Evolutionary conservation across 2,329 filamentous ascomycete genomes (phyloP), one percentile per base, ranked within the genome.

Genomic region (Akanthomyces dipterigenus): DNA sequence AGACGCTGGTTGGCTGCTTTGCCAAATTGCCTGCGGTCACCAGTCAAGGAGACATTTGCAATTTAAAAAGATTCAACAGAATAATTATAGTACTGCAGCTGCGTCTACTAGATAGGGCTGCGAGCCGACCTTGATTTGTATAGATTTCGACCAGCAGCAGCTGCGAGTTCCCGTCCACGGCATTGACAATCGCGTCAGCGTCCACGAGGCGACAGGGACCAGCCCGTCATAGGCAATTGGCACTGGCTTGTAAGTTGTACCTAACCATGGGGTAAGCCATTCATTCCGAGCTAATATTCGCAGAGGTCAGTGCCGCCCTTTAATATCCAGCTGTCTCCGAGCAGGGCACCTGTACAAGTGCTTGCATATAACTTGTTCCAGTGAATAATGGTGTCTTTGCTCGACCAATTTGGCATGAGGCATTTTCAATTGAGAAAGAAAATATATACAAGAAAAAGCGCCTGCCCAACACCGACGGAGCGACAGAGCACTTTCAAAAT

Each of bases 251-350:
- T 48, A 48, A 9, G 18, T n/a, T n/a, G n/a, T 34, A 34, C 31
- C 31, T 34, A 34, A 34, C 11, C 2, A 34, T 34, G 11, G 24
- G n/a, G 36, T 55, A 42, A 55, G 51, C 51, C 36, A 36, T 36
- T 36, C 36, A 42, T 55, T 22, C 42, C 43, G 36, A 55, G 51
- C 51, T 55, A 55, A 14, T 43, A 38, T 14, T 38, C 14, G 14
- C n/a, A n/a, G n/a, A n/a, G n/a, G n/a, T n/a, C 34, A 55, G 51
- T 43, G 51, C 51, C 22, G 38, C 51, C 43, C 43, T 55, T 55
- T 14, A 28, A 38, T 12, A 38, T 26, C 26, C 20, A 11, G 20
- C 12, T 20, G 5, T 24, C 12, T 14, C 43, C 8, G n/a, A n/a
- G n/a, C n/a, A n/a, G 46, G 7, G 16, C 46, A 49, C 46, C 31